Base-by-base conservation (phyloP, 2,329 filamentous ascomycete species). In the Colletotrichum sp. region DNA sequence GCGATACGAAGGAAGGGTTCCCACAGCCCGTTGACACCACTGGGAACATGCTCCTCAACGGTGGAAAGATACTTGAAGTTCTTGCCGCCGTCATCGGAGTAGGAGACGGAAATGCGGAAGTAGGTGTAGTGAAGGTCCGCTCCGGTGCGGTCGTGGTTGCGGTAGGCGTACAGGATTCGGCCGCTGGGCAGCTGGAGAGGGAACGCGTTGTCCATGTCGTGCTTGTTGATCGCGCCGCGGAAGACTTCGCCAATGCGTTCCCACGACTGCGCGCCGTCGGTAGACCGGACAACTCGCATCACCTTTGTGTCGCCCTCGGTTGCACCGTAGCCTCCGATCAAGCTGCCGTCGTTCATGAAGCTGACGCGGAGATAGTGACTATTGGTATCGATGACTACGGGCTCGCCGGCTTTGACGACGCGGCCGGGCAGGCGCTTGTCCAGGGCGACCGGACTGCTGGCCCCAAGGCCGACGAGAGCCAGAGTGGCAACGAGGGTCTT, bases 1-100 rank as follows among this genome's bases (percentile, higher is more conserved):
- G 82, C 82, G 3, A 83, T 75, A 7, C 85, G 79, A 24, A 88
- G 65, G 73, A 87, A 87, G 0, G 86, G 86, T 72, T 88, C 86
- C 86, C 86, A 88, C 6, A 83, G 78, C 4, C 86, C 86, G 36
- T 84, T 84, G 16, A 70, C 59, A 1, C 68, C 68, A 74, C 59
- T 8, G 65, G 73, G 5, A 69, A 70, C 27, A 74, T 77, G 78
- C 73, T 82, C 71, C 47, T 75, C 78, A 18, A 82, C 78, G 1
- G 80, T 77, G 2, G 77, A 77, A 3, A 83, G 79, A 72, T 81
- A 86, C 15, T 72, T 71, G 79, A 83, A 87, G 1, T 75, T 81
- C 29, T 38, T 69, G 31, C 85, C 86, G n/a, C 78, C 77, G 70
- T 88, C 84, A 51, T 84, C 82, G 6, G 83, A 85, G 72, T 82